These are phyloP conservation scores for Codiaeum variegatum DNA, from an alignment of 441 rosid species.

Conservation along the genomic window DNA sequence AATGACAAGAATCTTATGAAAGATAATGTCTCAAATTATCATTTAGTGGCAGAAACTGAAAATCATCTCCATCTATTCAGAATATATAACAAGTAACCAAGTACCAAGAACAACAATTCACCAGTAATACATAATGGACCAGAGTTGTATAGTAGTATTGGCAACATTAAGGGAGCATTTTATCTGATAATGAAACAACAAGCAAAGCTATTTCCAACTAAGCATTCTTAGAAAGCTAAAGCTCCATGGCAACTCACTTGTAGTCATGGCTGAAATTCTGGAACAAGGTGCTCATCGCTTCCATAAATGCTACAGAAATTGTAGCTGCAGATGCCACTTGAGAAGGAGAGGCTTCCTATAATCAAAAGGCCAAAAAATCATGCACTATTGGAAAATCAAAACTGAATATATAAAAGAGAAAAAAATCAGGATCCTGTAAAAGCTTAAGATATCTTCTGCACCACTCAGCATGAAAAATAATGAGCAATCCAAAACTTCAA, in stretches of 20 bases:
- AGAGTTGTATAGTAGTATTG: not conserved
- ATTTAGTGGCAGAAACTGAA: not conserved
- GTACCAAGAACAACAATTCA: not conserved
- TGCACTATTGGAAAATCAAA: not conserved
- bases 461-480: not conserved
- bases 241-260: conserved; percentile 48
- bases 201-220: conserved; percentile 8
- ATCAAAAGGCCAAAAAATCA: conserved; percentile 16
- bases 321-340: conserved; percentile 96
- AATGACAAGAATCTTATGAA: not conserved
- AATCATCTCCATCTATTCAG: not conserved
- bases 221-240: conserved; percentile 15
- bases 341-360: conserved; percentile 87
- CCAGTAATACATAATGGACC: not conserved
- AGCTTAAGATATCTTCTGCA: not conserved
- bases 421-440: not conserved
- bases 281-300: conserved; percentile 77
- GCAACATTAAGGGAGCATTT: not conserved
- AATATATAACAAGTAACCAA: conserved; percentile 3
- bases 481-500: not conserved
- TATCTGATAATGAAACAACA: not conserved
- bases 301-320: conserved; percentile 93
- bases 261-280: conserved; percentile 79
- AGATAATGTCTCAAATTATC: not conserved
- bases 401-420: not conserved